Evolutionary conservation across 2,329 filamentous ascomycete species (phyloP).

Genomic region (Mycosphaerella arachidis): DNA sequence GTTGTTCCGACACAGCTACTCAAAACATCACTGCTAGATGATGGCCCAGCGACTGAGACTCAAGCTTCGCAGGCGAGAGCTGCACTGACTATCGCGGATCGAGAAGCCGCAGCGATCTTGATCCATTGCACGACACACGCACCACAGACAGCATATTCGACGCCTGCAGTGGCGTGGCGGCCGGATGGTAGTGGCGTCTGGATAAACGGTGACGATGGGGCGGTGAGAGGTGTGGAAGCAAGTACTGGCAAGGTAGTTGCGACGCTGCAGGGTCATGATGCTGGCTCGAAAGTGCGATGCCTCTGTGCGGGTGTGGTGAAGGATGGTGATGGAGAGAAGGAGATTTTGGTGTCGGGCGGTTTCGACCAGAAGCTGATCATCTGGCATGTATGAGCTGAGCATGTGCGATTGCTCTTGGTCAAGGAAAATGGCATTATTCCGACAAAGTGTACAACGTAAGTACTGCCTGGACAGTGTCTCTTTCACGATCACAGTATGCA

Average conservation of each 20-base stretch:
- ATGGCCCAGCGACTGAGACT: constrained; percentile 33
- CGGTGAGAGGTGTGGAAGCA: constrained; percentile 56
- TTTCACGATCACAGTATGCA: too few relatives aligned
- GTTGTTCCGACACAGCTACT: constrained; percentile 9
- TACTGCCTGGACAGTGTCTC: too few relatives aligned
- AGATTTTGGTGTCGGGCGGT: constrained; percentile 58
- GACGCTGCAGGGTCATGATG: constrained; percentile 51
- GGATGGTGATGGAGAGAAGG: constrained; percentile 34
- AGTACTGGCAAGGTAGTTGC: constrained; percentile 54
- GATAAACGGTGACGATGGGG: constrained; percentile 62
- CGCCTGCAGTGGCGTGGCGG: constrained; percentile 58
- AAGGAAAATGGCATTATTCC: too few relatives aligned
- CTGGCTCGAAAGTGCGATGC: constrained; percentile 55
- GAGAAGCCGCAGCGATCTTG: constrained; percentile 56
- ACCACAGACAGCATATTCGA: constrained; percentile 61
- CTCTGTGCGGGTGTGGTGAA: constrained; percentile 51
- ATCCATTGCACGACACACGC: constrained; percentile 57
- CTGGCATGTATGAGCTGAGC: constrained; percentile 40
- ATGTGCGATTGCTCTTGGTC: too few relatives aligned
- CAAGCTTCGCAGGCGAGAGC: constrained; percentile 51
- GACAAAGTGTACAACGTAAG: too few relatives aligned
- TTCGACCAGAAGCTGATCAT: constrained; percentile 60
- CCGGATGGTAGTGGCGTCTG: constrained; percentile 59
- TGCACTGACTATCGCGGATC: constrained; percentile 49
- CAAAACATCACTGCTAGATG: constrained; percentile 25